phyloP scores from a whole-genome alignment of 1,284 basidiomycete species.

The Sporisorium graminicola region DNA sequence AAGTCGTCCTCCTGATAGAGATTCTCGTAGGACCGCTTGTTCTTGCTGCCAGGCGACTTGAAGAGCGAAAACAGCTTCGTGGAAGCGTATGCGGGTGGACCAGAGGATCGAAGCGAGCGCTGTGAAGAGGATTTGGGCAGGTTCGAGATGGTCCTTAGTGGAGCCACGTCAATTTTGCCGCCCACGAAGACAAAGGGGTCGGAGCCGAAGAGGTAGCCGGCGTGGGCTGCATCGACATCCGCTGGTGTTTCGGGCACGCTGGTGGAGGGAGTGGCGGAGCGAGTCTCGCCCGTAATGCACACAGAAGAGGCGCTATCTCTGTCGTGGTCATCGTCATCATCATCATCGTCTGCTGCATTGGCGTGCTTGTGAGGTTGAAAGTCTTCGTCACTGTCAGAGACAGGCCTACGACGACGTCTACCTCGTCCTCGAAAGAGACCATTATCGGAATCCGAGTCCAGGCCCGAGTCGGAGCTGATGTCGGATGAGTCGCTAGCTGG shows the following conservation, averaged over 20 bases:
- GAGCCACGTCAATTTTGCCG: conserved; percentile 3
- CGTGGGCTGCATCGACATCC: conserved; percentile 4
- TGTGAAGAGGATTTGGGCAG: conserved; percentile 26
- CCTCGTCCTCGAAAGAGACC: conserved; percentile 24
- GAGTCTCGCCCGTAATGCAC: background rate
- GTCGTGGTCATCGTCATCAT: conserved; percentile 15
- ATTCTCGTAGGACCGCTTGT: conserved; percentile 15
- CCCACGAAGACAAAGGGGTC: conserved; percentile 36
- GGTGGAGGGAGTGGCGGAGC: conserved; percentile 19
- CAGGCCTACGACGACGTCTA: conserved; percentile 12
- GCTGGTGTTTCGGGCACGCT: conserved; percentile 42
- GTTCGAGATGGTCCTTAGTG: conserved; percentile 18
- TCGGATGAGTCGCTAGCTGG: conserved; percentile 2
- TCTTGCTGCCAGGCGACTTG: conserved; percentile 9
- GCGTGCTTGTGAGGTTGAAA: conserved; percentile 30
- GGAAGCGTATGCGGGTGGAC: background rate
- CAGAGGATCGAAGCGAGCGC: conserved; percentile 25
- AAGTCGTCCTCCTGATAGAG: conserved; percentile 21
- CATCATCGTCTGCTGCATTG: conserved; percentile 13
- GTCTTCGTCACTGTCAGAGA: conserved; percentile 28
- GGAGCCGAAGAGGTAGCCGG: conserved; percentile 33
- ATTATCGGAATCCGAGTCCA: conserved; percentile 17
- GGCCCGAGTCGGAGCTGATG: conserved; percentile 17
- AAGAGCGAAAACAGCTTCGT: conserved; percentile 40
- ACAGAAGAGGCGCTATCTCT: conserved; percentile 13